A percentile compares a stretch with the other conserved stretches of the same genome.
These are phyloP conservation scores for Xylariaceae sp. DNA, from an alignment of 2,329 filamentous ascomycete species.

Conservation along the genomic window DNA sequence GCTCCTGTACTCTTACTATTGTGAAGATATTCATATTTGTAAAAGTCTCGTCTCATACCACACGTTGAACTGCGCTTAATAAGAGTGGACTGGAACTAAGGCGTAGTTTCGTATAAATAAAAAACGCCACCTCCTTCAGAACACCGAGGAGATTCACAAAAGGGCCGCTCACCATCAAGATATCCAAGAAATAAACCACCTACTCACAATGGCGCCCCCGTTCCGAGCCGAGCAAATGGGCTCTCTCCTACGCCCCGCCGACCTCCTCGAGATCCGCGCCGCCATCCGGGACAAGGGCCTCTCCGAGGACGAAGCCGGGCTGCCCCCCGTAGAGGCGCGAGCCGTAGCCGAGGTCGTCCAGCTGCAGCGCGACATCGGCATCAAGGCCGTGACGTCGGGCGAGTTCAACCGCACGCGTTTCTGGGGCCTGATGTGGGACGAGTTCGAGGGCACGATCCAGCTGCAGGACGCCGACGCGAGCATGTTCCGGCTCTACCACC, in stretches of 20 bases:
- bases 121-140: background rate
- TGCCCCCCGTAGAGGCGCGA: conserved; percentile 68
- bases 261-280: conserved; percentile 67
- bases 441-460: conserved; percentile 56
- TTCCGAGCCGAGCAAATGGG: conserved; percentile 81
- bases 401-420: conserved; percentile 67
- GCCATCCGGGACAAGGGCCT: conserved; percentile 63
- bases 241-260: conserved; percentile 73
- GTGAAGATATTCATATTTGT: background rate
- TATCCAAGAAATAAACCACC: too few relatives aligned
- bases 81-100: background rate
- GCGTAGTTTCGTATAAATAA: background rate
- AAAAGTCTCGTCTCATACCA: background rate
- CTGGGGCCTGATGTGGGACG: conserved; percentile 62
- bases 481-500: conserved; percentile 62
- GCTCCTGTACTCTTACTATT: background rate
- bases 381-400: conserved; percentile 72
- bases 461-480: conserved; percentile 58
- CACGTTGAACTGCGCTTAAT: background rate
- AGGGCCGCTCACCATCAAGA: too few relatives aligned
- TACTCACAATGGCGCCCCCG: conserved; percentile 51
- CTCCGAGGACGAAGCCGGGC: conserved; percentile 58
- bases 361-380: conserved; percentile 70
- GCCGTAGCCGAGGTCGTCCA: conserved; percentile 72
- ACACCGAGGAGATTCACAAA: background rate